Evolutionary conservation across 768 basidiomycete genomes (phyloP).

Genomic region (Neoboletus magnificus): DNA sequence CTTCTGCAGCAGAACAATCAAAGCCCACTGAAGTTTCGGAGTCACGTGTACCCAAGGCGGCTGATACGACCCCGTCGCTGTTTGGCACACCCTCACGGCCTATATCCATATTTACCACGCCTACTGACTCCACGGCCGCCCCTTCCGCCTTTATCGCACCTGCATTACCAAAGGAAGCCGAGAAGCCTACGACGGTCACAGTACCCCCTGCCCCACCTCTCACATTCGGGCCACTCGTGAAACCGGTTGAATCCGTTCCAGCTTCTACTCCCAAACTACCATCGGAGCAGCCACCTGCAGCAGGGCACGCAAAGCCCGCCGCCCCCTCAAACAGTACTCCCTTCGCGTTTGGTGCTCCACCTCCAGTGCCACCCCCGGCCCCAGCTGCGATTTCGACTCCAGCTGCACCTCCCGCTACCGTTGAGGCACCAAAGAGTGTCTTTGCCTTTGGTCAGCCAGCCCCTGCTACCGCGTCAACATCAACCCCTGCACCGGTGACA

Average conservation of each 20-base stretch:
- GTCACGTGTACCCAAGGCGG: slow-evolving; percentile 1
- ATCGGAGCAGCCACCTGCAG: slow-evolving; percentile 7
- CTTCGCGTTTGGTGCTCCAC: slow-evolving; percentile 30
- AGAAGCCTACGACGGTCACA: slow-evolving; percentile 7
- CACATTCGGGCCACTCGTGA: slow-evolving; percentile 26
- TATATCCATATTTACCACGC: neutral
- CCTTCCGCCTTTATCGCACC: slow-evolving; percentile 8
- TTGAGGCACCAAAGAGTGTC: slow-evolving; percentile 31
- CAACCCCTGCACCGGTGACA: slow-evolving; percentile 6
- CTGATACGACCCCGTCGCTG: slow-evolving; percentile 5
- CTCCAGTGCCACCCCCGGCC: slow-evolving; percentile 2
- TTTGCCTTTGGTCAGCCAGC: slow-evolving; percentile 34
- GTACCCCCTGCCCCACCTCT: slow-evolving; percentile 22
- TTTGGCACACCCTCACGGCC: slow-evolving; percentile 13
- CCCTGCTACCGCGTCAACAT: slow-evolving; percentile 2
- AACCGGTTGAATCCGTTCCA: slow-evolving; percentile 19
- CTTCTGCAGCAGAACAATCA: slow-evolving; percentile 10
- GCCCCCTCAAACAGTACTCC: slow-evolving; percentile 4
- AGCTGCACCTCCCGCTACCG: slow-evolving; percentile 3
- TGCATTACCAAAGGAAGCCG: slow-evolving; percentile 17
- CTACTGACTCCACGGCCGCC: neutral
- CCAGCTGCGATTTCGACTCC: slow-evolving; percentile 7
- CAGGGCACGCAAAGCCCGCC: slow-evolving; percentile 6
- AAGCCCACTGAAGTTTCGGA: slow-evolving; percentile 3
- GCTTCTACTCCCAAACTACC: slow-evolving; percentile 3